Evolutionary conservation across 2,329 filamentous ascomycete genomes (phyloP), one percentile per base, ranked within the genome.

Genomic region (Lithohypha guttulata): DNA sequence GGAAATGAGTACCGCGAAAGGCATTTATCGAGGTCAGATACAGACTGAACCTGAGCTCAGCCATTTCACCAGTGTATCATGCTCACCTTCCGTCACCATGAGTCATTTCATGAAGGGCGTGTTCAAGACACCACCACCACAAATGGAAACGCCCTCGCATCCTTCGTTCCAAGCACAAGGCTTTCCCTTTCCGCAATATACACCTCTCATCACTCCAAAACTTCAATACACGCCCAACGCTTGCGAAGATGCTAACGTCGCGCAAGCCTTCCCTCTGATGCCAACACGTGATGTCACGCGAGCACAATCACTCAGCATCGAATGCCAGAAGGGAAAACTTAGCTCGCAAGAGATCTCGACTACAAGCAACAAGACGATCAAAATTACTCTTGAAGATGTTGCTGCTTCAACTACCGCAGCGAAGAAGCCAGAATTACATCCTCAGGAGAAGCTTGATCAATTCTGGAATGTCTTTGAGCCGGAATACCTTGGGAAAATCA

Each of bases 391-490:
- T 23, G 35, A 39, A 25, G 35, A 39, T 13, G 18, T 15, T 3
- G 15, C 19, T 10, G n/a, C 35, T 19, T 31, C 26, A 6, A 17
- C 14, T 6, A 2, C 29, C 25, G 3, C 37, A 34, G 43, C 50
- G 32, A 72, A 69, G 50, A 68, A 71, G 41, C 33, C 45, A 31
- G 69, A 74, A 51, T 61, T 75, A 3, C 48, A 51, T 6, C 80
- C 81, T 0, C 82, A 87, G 55, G 69, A 75, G 42, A 70, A 66
- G 26, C 73, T 87, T 43, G 75, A 83, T 49, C 73, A 81, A 43
- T 86, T 86, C 55, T 87, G 81, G 82, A 61, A 66, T 35, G 77
- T 76, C 43, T 86, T 85, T 51, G 79, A 72, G 10, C 77, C 77
- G 34, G 82, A 80, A 53, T 70, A 71, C 21, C 81, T 80, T 0